Conservation (phyloP, 1,284 basidiomycete genomes). For the Porogramme epimiltina region DNA sequence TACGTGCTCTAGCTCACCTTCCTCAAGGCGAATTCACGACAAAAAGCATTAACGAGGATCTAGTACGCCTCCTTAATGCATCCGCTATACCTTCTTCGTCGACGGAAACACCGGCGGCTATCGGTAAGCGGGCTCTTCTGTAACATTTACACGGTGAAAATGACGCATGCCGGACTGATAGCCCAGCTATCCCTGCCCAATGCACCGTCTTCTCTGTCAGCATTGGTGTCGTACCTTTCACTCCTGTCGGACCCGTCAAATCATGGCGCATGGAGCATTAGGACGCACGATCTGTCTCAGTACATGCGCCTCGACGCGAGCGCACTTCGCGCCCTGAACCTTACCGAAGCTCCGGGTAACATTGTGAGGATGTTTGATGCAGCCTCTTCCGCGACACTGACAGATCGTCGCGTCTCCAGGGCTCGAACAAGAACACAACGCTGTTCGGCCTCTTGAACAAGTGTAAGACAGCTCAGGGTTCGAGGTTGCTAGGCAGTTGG, state of each 20-base stretch:
- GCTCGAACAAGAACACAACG: conserved; percentile 79
- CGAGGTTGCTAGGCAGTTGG: conserved; percentile 91
- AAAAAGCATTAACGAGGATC: conserved; percentile 84
- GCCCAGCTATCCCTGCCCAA: conserved; percentile 82
- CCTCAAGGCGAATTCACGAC: conserved; percentile 80
- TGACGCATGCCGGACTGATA: conserved; percentile 6
- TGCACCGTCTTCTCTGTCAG: conserved; percentile 82
- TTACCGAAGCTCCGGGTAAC: conserved; percentile 61
- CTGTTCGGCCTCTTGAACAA: conserved; percentile 90
- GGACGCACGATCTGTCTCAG: conserved; percentile 89
- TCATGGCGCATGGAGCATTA: conserved; percentile 80
- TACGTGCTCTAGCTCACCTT: background rate
- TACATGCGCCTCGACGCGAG: conserved; percentile 97
- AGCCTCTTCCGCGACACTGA: background rate
- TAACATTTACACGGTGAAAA: background rate
- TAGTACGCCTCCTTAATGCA: conserved; percentile 73
- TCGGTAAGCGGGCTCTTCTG: conserved; percentile 41
- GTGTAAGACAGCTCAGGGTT: conserved; percentile 96
- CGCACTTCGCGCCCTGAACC: conserved; percentile 87
- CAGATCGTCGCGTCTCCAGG: conserved; percentile 33
- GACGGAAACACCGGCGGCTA: conserved; percentile 47
- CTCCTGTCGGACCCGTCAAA: conserved; percentile 85
- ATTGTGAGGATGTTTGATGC: conserved; percentile 20
- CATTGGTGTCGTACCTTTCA: conserved; percentile 82
- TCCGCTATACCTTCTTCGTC: conserved; percentile 42